Evolutionary conservation across 2,329 filamentous ascomycete genomes (phyloP).

Genomic region (Nemania bipapillata): DNA sequence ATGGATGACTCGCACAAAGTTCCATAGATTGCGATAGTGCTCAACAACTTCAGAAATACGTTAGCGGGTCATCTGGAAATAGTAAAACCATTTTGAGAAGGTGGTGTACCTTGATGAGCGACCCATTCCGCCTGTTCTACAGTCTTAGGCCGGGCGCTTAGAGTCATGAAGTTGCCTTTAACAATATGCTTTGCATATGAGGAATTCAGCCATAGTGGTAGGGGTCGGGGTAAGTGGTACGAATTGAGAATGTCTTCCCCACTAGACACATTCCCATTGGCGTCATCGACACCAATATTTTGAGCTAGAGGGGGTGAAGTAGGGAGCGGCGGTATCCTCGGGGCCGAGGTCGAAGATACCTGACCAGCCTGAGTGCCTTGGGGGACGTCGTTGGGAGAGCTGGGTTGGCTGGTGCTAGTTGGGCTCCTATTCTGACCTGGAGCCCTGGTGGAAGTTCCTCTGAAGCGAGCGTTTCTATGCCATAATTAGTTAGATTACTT

Average conservation of each 20-base stretch:
- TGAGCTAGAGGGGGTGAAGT: constrained; percentile 72
- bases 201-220: constrained; percentile 79
- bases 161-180: constrained; percentile 96
- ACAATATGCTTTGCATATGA: constrained; percentile 86
- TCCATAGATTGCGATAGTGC: constrained; percentile 88
- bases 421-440: constrained; percentile 65
- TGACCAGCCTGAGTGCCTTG: constrained; percentile 63
- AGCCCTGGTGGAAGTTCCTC: constrained; percentile 65
- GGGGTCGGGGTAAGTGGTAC: constrained; percentile 72
- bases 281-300: constrained; percentile 75
- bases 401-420: constrained; percentile 61
- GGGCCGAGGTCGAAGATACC: constrained; percentile 64
- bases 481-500: constrained; percentile 45
- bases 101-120: constrained; percentile 82
- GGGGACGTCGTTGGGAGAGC: constrained; percentile 58
- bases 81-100: background rate
- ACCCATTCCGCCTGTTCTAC: constrained; percentile 96
- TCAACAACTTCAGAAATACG: constrained; percentile 77
- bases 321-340: constrained; percentile 70
- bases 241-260: constrained; percentile 67
- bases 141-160: constrained; percentile 91
- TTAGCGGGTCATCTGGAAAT: constrained; percentile 33
- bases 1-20: constrained; percentile 88
- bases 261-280: constrained; percentile 59
- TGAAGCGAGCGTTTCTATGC: constrained; percentile 67